phyloP scores from a whole-genome alignment of 106 monocot genomes.

The Dioscorea zingiberensis region DNA sequence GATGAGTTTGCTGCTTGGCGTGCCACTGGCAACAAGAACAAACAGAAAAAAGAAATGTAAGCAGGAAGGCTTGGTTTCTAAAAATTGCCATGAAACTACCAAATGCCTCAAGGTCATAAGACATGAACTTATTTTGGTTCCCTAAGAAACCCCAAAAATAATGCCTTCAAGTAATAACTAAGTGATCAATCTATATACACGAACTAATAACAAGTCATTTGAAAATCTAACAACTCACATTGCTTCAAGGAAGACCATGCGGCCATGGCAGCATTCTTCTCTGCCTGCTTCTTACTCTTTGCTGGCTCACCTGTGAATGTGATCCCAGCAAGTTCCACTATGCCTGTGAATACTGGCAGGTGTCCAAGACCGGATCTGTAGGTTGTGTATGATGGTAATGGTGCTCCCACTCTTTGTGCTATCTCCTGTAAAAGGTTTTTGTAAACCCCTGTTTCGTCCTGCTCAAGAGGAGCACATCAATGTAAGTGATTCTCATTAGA shows the following conservation, averaged over 20 bases:
- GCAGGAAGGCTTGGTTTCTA: too few species aligned
- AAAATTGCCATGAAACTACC: too few species aligned
- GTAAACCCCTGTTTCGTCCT: constrained; percentile 99
- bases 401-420: constrained; percentile 90
- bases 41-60: background rate
- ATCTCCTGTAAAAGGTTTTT: constrained; percentile 98
- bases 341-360: constrained; percentile 79
- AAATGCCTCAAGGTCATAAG: too few species aligned
- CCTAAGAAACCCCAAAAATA: too few species aligned
- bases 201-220: too few species aligned
- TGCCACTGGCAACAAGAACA: constrained; percentile 45
- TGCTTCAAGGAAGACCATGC: constrained; percentile 90
- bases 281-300: constrained; percentile 97
- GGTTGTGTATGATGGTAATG: constrained; percentile 79
- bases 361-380: constrained; percentile 82
- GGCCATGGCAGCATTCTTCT: constrained; percentile 93
- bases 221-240: constrained; percentile 41
- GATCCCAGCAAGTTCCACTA: constrained; percentile 88
- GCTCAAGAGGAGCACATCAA: constrained; percentile 6
- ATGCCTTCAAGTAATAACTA: too few species aligned
- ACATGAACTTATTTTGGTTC: too few species aligned
- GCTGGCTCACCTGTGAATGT: constrained; percentile 92
- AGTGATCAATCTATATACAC: too few species aligned
- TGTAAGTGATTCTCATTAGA: background rate
- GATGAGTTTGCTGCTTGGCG: constrained; percentile 66